Conservation (phyloP, 495 filamentous ascomycete species). For the Bacidia rubella region DNA sequence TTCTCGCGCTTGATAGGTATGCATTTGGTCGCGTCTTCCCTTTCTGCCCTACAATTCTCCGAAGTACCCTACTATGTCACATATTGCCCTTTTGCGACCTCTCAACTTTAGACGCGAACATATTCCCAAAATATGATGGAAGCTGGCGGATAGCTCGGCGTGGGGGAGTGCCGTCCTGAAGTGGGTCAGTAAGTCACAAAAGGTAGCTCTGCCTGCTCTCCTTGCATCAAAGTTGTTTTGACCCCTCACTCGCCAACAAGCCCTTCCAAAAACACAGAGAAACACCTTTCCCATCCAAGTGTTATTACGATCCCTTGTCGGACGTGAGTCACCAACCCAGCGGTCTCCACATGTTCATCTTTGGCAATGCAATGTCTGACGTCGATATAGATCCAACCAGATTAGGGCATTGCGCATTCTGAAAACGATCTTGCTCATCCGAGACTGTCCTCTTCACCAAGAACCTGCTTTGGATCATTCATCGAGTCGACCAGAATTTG, state of each 20-base stretch:
- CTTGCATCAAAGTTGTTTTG: slow-evolving; percentile 4
- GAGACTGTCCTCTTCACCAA: not conserved
- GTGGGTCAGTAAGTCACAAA: not conserved
- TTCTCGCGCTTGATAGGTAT: not conserved
- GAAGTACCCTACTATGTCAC: not conserved
- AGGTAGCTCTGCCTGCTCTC: not conserved
- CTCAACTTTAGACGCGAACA: not conserved
- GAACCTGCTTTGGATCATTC: not conserved
- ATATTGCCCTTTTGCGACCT: slow-evolving; percentile 3
- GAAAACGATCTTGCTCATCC: not conserved
- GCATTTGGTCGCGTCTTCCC: not conserved
- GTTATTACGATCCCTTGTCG: not conserved
- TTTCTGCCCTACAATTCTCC: not conserved
- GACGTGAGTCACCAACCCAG: not conserved
- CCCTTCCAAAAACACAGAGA: not conserved
- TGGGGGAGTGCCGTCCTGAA: not conserved
- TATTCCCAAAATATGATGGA: slow-evolving; percentile 1
- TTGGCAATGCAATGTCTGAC: not conserved
- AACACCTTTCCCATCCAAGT: not conserved
- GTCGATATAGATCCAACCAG: not conserved
- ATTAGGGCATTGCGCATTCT: not conserved
- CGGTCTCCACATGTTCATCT: not conserved
- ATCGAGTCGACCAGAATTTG: not conserved
- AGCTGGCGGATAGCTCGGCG: slow-evolving; percentile 2
- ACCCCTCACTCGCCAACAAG: not conserved